Conservation (phyloP, 2,329 filamentous ascomycete species). For the Didymosphaeria variabile region DNA sequence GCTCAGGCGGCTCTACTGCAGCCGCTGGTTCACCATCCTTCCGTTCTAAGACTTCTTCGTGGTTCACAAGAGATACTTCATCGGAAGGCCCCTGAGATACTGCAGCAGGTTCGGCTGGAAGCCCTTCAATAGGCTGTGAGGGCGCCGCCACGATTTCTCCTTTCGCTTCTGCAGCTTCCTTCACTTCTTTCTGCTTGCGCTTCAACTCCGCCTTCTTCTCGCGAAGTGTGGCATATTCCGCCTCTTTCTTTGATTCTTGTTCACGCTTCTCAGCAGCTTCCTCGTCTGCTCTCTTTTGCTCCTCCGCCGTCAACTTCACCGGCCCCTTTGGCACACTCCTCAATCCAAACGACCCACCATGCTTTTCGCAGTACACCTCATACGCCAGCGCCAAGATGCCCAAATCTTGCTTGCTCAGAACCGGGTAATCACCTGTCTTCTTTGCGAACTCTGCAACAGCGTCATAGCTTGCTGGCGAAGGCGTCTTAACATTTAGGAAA, state of each 20-base stretch:
- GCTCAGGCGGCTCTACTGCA: not conserved
- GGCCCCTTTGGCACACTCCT: constrained; percentile 83
- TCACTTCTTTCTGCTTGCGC: constrained; percentile 16
- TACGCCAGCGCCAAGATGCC: constrained; percentile 90
- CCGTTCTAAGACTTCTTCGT: not conserved
- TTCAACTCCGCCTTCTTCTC: constrained; percentile 23
- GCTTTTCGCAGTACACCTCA: constrained; percentile 91
- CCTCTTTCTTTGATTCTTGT: not conserved
- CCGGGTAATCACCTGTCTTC: constrained; percentile 86
- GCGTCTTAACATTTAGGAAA: constrained; percentile 80
- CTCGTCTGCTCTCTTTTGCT: constrained; percentile 18
- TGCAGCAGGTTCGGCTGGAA: not conserved
- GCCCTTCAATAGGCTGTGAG: not conserved
- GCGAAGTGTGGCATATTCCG: not conserved
- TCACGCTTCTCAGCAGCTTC: constrained; percentile 2
- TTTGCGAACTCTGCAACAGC: constrained; percentile 85
- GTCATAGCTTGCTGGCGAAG: constrained; percentile 78
- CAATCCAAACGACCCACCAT: constrained; percentile 88
- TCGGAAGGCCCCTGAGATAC: not conserved
- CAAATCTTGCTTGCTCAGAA: constrained; percentile 88
- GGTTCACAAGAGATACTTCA: not conserved
- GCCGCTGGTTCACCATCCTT: not conserved
- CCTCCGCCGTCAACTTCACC: constrained; percentile 63
- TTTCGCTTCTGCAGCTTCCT: constrained; percentile 18
- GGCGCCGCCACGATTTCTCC: not conserved